These are phyloP conservation scores for Calocera viscosa DNA, from an alignment of 768 basidiomycete species.

Conservation along the genomic window DNA sequence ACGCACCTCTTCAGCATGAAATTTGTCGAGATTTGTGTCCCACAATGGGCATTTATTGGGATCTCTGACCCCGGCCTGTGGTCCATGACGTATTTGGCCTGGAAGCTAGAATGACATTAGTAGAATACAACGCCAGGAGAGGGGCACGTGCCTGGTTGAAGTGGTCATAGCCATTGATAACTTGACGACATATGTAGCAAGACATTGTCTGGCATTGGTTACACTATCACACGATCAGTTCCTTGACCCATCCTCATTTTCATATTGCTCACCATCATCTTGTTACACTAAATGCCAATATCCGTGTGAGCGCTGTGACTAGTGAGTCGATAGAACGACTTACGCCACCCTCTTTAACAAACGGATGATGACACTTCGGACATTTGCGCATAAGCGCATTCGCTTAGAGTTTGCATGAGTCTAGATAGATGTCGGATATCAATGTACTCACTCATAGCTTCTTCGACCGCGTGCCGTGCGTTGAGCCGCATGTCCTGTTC, in stretches of 20 bases:
- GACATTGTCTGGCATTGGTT: slow-evolving; percentile 58
- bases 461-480: slow-evolving; percentile 68
- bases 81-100: slow-evolving; percentile 21
- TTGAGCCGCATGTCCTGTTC: slow-evolving; percentile 64
- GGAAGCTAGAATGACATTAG: slow-evolving; percentile 8
- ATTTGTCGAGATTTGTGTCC: slow-evolving; percentile 46
- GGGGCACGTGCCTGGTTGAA: slow-evolving; percentile 43
- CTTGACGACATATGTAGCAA: slow-evolving; percentile 71
- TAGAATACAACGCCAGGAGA: slow-evolving; percentile 11
- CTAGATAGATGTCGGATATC: slow-evolving; percentile 6
- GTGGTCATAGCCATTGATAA: slow-evolving; percentile 66
- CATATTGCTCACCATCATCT: slow-evolving; percentile 41
- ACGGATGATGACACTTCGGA: slow-evolving; percentile 71
- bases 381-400: slow-evolving; percentile 77
- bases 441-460: slow-evolving; percentile 68
- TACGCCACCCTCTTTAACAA: slow-evolving; percentile 70
- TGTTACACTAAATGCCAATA: slow-evolving; percentile 62
- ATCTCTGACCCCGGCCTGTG: slow-evolving; percentile 19
- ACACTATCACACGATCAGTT: slow-evolving; percentile 28
- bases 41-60: slow-evolving; percentile 50
- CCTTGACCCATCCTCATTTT: not conserved
- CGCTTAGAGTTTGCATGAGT: slow-evolving; percentile 35
- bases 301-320: not conserved
- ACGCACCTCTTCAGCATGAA: slow-evolving; percentile 54
- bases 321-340: slow-evolving; percentile 19